Conservation (phyloP, 176 grass and related monocot species). For the Oryza meridionalis region DNA sequence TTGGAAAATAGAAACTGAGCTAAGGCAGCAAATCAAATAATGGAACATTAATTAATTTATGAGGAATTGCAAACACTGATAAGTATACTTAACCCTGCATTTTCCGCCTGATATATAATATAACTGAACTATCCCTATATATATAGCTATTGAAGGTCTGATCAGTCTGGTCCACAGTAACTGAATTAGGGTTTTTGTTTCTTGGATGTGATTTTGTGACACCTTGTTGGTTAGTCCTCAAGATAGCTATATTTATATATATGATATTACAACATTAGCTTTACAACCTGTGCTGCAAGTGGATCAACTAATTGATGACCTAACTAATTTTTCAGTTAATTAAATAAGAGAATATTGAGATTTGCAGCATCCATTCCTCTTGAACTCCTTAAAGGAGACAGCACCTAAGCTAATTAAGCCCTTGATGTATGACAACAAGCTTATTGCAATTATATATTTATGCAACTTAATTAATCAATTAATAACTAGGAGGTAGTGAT, state of each 20-base stretch:
- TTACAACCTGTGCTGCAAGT: neutral
- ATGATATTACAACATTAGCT: neutral
- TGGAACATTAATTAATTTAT: neutral
- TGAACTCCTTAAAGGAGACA: constrained; percentile 57
- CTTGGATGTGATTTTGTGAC: neutral
- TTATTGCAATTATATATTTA: constrained; percentile 20
- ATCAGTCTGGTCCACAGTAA: neutral
- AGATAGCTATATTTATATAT: neutral
- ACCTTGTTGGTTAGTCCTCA: neutral
- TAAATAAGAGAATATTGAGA: constrained; percentile 31
- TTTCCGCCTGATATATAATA: neutral
- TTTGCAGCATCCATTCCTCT: constrained; percentile 34
- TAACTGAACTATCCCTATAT: neutral
- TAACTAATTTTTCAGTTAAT: neutral
- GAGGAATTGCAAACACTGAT: neutral
- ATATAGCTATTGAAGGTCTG: neutral
- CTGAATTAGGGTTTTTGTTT: neutral
- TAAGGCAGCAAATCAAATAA: neutral
- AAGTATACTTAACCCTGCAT: neutral
- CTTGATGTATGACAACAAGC: constrained; percentile 22
- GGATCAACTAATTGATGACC: neutral
- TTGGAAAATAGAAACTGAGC: neutral
- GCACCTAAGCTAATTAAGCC: constrained; percentile 22
- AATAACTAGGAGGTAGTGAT: constrained; percentile 25
- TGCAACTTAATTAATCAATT: constrained; percentile 10